A percentile compares a stretch with the other conserved stretches of the same genome.
Evolutionary conservation across 2,329 filamentous ascomycete species (phyloP).

Genomic region (Ceratocystis harringtonii): DNA sequence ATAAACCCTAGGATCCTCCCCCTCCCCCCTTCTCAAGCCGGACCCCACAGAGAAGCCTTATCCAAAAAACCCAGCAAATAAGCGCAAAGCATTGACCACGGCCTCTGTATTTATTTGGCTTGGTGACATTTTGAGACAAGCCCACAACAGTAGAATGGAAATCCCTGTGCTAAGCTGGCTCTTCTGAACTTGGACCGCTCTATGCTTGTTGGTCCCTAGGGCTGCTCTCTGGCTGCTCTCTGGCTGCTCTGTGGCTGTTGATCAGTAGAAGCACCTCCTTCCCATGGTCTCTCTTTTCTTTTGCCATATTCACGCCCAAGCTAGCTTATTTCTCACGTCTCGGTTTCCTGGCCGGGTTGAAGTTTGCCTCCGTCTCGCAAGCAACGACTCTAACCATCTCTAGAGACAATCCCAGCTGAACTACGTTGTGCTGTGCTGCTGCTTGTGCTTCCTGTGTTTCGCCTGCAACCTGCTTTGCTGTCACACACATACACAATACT

Average conservation of each 20-base stretch:
- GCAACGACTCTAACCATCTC: no score
- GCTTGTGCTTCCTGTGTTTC: not conserved
- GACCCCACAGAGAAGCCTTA: not conserved
- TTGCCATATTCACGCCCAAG: no score
- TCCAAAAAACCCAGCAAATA: not conserved
- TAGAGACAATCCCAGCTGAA: not conserved
- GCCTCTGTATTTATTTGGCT: not conserved
- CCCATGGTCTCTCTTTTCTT: not conserved
- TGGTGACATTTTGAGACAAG: constrained; percentile 12
- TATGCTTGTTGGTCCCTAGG: no score
- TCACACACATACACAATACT: no score
- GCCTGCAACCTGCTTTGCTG: no score
- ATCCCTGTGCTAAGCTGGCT: not conserved
- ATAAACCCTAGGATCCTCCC: not conserved
- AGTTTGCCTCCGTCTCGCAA: no score
- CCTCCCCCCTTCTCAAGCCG: not conserved
- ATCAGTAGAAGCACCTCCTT: not conserved
- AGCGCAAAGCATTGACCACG: constrained; percentile 1
- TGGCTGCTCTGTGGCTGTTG: no score
- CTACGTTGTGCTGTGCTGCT: not conserved
- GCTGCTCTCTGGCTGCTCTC: no score
- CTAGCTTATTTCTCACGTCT: no score
- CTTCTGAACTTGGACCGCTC: no score
- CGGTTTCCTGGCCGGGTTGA: no score
- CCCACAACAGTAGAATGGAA: not conserved